Base-by-base conservation (phyloP, 768 basidiomycete species). In the Leccinum olivaceopallidum region DNA sequence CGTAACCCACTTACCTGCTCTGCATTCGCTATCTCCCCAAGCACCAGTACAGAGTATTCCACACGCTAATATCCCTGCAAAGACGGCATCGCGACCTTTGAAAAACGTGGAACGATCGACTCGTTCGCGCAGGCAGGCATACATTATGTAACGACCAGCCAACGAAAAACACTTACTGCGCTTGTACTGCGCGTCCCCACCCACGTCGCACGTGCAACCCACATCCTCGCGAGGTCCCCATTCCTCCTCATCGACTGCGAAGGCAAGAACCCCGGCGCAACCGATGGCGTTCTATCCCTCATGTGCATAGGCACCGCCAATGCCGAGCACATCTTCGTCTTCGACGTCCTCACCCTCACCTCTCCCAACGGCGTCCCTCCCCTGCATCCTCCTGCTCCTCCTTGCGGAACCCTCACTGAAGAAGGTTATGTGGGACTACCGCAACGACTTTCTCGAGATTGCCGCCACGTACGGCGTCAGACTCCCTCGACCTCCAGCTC, bases 391-490 rank as follows among this genome's bases (percentile, higher is more conserved):
- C 14, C 59, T 72, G 7, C 54, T 60, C 18, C 60, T 78, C 14
- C 71, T 80, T 55, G 63, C 59, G 20, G 66, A 73, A 8, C 18
- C 39, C 16, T 34, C 51, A 6, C 5, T 78, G 37, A 67, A 69
- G 32, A 80, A 80, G 64, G 63, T 80, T 60, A 74, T 77, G 61
- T 80, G 76, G 73, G 79, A 80, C 62, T 78, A 77, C 12, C 71
- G 79, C 2, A 75, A 73, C 64, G 79, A 80, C 64, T 77, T 67
- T 65, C 64, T 74, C 47, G 79, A 80, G 60, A 67, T 80, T 4
- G 62, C 30, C 9, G 55, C 68, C 16, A 53, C 61, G 1, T 75
- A 75, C 48, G 69, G 70, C 1, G 66, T 77, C 24, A 28, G 53
- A 0, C 61, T 80, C 20, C 62, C 60, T 80, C 18, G 79, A 80